Conservation (phyloP, 805 yeast genomes). For the Myxozyma lipomycoides region DNA sequence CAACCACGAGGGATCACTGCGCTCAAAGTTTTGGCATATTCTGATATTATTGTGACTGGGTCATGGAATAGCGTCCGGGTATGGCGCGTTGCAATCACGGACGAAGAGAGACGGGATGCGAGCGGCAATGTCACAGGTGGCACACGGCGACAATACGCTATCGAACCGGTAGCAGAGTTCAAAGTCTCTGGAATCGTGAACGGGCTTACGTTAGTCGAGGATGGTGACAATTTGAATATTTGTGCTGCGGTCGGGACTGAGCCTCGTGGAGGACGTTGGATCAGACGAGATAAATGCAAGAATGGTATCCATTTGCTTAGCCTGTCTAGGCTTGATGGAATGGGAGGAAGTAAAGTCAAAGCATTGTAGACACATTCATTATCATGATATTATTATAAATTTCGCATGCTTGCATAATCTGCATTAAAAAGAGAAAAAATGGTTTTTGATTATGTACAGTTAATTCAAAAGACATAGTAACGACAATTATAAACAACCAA, state of each 20-base stretch:
- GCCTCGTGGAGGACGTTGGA: slow-evolving; percentile 22
- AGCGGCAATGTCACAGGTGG: slow-evolving; percentile 6
- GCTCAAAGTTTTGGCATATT: slow-evolving; percentile 74
- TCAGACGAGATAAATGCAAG: slow-evolving; percentile 2
- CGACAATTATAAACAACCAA: background rate
- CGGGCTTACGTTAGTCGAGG: slow-evolving; percentile 20
- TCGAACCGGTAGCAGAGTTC: slow-evolving; percentile 14
- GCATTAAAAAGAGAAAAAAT: too few species aligned
- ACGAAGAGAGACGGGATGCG: slow-evolving; percentile 8
- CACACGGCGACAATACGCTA: slow-evolving; percentile 9
- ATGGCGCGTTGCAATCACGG: slow-evolving; percentile 47
- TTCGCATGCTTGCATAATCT: background rate
- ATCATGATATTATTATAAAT: background rate
- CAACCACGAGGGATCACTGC: slow-evolving; percentile 86
- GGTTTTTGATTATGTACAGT: too few species aligned
- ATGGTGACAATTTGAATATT: slow-evolving; percentile 7
- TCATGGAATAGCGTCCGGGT: slow-evolving; percentile 81
- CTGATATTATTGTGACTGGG: slow-evolving; percentile 80
- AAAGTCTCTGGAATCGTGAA: slow-evolving; percentile 20
- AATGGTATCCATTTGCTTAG: slow-evolving; percentile 19
- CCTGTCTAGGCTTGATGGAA: background rate
- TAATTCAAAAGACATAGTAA: too few species aligned
- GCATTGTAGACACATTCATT: background rate
- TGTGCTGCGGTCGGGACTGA: slow-evolving; percentile 22
- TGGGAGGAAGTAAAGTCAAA: background rate